Conservation (phyloP, 768 basidiomycete genomes). For the Mycena kentingensis region DNA sequence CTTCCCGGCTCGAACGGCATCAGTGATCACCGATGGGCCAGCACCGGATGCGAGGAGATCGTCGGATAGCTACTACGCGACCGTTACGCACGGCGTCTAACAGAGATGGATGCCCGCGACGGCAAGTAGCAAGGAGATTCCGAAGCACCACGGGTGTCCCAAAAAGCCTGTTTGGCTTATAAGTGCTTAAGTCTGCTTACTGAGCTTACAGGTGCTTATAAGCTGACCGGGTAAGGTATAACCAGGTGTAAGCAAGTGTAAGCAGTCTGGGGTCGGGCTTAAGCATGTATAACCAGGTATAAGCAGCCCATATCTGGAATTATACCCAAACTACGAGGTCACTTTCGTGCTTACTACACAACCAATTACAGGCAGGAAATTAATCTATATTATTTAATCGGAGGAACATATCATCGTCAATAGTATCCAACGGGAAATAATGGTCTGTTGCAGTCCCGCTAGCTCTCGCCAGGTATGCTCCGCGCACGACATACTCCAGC, state of each 20-base stretch:
- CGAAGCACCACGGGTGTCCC: neutral
- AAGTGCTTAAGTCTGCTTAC: neutral
- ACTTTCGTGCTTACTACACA: neutral
- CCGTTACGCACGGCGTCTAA: too few species aligned
- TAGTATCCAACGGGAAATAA: neutral
- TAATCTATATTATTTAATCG: neutral
- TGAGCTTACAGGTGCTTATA: neutral
- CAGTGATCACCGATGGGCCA: too few species aligned
- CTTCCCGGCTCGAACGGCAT: too few species aligned
- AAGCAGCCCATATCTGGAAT: neutral
- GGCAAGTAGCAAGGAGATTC: too few species aligned
- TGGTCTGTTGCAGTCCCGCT: neutral
- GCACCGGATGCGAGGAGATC: too few species aligned
- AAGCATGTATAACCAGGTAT: neutral
- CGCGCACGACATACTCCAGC: constrained; percentile 8
- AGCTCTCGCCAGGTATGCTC: neutral
- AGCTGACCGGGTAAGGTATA: neutral
- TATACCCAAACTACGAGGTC: neutral
- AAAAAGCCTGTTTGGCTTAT: neutral
- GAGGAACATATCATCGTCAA: constrained; percentile 5
- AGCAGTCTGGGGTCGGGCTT: neutral
- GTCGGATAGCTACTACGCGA: too few species aligned
- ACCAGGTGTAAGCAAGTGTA: neutral
- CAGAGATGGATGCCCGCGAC: too few species aligned
- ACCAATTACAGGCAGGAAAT: neutral